These are phyloP conservation scores for Botryotinia calthae DNA, from an alignment of 2,329 filamentous ascomycete species.

Conservation along the genomic window DNA sequence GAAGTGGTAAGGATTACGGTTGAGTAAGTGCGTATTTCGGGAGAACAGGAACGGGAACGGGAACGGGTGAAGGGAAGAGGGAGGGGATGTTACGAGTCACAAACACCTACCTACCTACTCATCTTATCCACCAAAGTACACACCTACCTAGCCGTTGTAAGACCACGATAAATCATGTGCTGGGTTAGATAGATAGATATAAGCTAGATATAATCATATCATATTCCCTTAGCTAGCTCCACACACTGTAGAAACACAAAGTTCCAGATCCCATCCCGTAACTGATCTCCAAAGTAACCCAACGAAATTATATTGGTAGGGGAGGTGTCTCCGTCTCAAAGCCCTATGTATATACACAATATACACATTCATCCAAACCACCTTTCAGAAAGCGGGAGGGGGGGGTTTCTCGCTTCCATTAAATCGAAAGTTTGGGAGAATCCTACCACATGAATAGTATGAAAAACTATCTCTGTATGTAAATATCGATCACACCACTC, in stretches of 20 bases:
- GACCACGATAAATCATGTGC: not conserved
- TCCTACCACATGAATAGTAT: not conserved
- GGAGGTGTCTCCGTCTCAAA: too few relatives aligned
- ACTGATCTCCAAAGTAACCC: not conserved
- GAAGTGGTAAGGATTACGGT: constrained; percentile 34
- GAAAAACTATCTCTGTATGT: not conserved
- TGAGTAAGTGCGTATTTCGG: not conserved
- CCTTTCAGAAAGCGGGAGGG: not conserved
- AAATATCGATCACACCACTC: too few relatives aligned
- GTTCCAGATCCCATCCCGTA: not conserved
- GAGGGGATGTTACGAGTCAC: not conserved
- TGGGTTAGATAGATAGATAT: not conserved
- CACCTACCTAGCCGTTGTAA: not conserved
- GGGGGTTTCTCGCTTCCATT: too few relatives aligned
- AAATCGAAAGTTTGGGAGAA: not conserved
- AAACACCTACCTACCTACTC: not conserved
- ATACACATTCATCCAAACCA: too few relatives aligned
- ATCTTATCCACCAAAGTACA: not conserved
- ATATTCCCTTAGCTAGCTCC: not conserved
- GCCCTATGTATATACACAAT: too few relatives aligned
- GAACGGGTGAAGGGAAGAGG: not conserved
- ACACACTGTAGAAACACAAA: not conserved
- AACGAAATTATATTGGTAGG: not conserved
- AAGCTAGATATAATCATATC: not conserved
- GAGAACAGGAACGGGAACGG: too few relatives aligned